Evolutionary conservation across 1,284 basidiomycete genomes (phyloP).

Genomic region (Heimioporus punctisporus): DNA sequence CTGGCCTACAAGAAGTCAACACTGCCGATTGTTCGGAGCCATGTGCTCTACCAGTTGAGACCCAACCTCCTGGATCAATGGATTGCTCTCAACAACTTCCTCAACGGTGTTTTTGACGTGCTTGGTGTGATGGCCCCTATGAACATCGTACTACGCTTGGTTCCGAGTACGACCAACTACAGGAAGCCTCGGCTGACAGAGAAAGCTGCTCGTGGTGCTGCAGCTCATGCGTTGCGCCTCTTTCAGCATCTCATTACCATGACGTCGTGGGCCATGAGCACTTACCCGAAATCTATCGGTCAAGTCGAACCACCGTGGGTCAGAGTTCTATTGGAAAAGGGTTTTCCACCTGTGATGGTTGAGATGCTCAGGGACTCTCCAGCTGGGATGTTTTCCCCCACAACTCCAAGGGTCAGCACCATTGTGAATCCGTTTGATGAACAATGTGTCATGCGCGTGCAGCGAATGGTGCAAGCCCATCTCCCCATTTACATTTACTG

Average conservation of each 20-base stretch:
- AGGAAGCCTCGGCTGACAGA: background rate
- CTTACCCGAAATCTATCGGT: background rate
- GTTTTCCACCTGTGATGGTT: slow-evolving; percentile 6
- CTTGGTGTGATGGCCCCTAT: background rate
- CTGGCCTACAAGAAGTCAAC: slow-evolving; percentile 1
- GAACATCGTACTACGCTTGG: slow-evolving; percentile 1
- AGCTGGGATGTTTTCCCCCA: background rate
- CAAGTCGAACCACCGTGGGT: background rate
- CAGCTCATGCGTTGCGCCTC: background rate
- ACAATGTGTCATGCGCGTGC: background rate
- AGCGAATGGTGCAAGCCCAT: slow-evolving; percentile 1
- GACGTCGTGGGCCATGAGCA: slow-evolving; percentile 1
- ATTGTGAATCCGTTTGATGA: background rate
- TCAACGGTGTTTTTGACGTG: background rate
- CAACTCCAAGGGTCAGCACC: background rate
- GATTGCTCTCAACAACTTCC: slow-evolving; percentile 1
- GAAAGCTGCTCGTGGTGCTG: slow-evolving; percentile 1
- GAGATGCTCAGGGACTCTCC: slow-evolving; percentile 8
- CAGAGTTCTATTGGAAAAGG: background rate
- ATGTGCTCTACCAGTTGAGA: background rate
- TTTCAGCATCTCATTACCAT: slow-evolving; percentile 6
- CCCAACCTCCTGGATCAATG: background rate
- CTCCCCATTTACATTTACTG: background rate
- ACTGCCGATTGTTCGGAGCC: background rate
- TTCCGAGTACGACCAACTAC: slow-evolving; percentile 1